A percentile compares a stretch with the other conserved stretches of the same genome.
phyloP scores from a whole-genome alignment of 176 grass and related monocot genomes.

The Alloteropsis semialata region DNA sequence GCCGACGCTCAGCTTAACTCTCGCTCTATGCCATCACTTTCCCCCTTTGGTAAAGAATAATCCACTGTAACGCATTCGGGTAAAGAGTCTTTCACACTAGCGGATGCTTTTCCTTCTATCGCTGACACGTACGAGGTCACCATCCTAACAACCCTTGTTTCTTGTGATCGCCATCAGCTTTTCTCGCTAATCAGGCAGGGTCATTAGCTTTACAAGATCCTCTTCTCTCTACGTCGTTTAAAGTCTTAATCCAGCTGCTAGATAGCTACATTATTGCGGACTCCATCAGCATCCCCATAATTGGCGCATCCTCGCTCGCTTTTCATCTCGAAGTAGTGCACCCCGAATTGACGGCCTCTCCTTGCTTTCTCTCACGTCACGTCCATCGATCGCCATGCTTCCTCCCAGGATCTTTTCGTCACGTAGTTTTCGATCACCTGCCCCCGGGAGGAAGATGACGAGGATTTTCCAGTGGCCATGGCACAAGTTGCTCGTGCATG shows the following conservation, averaged over 20 bases:
- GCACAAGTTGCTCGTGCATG: constrained; percentile 11
- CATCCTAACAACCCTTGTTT: constrained; percentile 1
- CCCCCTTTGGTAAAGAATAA: background rate
- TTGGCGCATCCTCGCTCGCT: background rate
- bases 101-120: background rate
- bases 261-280: background rate
- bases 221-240: background rate
- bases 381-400: background rate
- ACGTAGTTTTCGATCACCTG: constrained; percentile 25
- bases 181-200: background rate
- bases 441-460: background rate
- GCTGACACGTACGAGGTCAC: constrained; percentile 13
- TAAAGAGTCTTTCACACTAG: background rate
- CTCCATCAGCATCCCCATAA: background rate
- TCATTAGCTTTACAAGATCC: constrained; percentile 11
- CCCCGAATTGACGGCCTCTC: background rate
- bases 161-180: background rate
- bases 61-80: background rate
- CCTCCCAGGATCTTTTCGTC: background rate
- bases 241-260: background rate
- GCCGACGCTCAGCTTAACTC: too few relatives aligned
- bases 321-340: background rate
- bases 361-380: background rate
- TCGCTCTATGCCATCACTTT: background rate
- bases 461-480: background rate